Base-by-base conservation (phyloP, 495 filamentous ascomycete genomes). In the Hyaloscypha finlandica region DNA sequence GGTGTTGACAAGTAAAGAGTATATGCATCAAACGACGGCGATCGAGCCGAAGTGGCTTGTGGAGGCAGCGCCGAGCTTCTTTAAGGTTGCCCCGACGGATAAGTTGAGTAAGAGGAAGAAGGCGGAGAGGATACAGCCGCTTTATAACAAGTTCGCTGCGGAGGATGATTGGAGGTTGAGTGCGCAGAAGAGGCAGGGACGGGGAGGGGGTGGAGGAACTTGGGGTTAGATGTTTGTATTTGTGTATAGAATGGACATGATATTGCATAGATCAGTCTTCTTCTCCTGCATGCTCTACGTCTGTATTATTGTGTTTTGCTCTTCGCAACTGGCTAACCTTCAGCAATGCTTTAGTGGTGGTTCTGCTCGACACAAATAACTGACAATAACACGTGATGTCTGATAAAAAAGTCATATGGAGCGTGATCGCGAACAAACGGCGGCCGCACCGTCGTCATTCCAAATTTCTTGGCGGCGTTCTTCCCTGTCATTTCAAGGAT, bases 41-140 rank as follows among this genome's bases (percentile, higher is more conserved):
- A 97, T 99, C 70, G 95, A 99, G 75, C 94, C 95, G 1, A 97
- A 97, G 68, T 92, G 86, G 86, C 79, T 89, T 32, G 94, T 97
- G 11, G 93, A 96, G 66, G 94, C 93, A 11, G 95, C 95, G 30
- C 95, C 95, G 19, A 97, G 92, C 0, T 98, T 98, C 85, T 99
- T 99, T 85, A 97, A 97, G 83, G 91, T 99, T 9, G 95, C 95
- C 56, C 90, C 92, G 22, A 96, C 89, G 19, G 92, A 96, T 74
- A 85, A 89, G 66, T 79, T 99, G 64, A 93, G 89, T 32, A 97
- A 97, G 81, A 81, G 95, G 70, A 94, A 96, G 84, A 92, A 92
- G 81, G 93, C 92, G 0, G 95, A 98, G 82, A 83, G 93, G 37
- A 98, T 99, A 52, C 91, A 96, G 78, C 95, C 95, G 61, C 74